A percentile compares a stretch with the other conserved stretches of the same genome.
Evolutionary conservation across 2,329 filamentous ascomycete genomes (phyloP).

Genomic region (Fusarium avenaceum): DNA sequence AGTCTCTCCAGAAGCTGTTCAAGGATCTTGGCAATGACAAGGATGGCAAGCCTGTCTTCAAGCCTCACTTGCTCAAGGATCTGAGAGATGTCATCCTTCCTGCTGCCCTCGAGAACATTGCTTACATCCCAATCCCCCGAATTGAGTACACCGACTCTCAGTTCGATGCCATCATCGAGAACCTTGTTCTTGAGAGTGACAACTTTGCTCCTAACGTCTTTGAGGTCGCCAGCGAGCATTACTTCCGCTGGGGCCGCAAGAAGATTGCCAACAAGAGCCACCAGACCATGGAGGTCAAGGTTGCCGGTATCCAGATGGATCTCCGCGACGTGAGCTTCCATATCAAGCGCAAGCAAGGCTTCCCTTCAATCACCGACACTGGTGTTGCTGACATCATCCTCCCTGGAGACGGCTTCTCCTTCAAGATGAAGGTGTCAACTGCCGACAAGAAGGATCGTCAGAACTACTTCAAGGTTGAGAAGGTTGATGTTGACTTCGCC

Average conservation of each 20-base stretch:
- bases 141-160: constrained; percentile 91
- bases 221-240: constrained; percentile 92
- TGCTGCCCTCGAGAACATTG: constrained; percentile 82
- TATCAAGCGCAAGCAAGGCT: constrained; percentile 93
- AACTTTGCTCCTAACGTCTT: constrained; percentile 95
- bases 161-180: constrained; percentile 92
- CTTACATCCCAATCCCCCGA: constrained; percentile 92
- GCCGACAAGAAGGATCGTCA: constrained; percentile 80
- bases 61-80: constrained; percentile 92
- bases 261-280: constrained; percentile 83
- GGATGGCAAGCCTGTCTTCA: constrained; percentile 88
- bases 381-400: constrained; percentile 92
- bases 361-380: constrained; percentile 87
- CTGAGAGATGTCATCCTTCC: constrained; percentile 89
- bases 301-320: constrained; percentile 93
- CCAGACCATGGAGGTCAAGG: constrained; percentile 85
- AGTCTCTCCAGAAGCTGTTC: constrained; percentile 86
- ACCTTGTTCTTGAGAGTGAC: constrained; percentile 94
- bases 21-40: constrained; percentile 87
- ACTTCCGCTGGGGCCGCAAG: constrained; percentile 95
- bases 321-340: constrained; percentile 93
- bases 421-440: constrained; percentile 90
- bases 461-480: constrained; percentile 95
- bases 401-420: constrained; percentile 87
- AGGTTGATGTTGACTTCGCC: constrained; percentile 85